These are phyloP conservation scores for Colletotrichum siamense DNA, from an alignment of 2,329 filamentous ascomycete genomes.

Conservation along the genomic window DNA sequence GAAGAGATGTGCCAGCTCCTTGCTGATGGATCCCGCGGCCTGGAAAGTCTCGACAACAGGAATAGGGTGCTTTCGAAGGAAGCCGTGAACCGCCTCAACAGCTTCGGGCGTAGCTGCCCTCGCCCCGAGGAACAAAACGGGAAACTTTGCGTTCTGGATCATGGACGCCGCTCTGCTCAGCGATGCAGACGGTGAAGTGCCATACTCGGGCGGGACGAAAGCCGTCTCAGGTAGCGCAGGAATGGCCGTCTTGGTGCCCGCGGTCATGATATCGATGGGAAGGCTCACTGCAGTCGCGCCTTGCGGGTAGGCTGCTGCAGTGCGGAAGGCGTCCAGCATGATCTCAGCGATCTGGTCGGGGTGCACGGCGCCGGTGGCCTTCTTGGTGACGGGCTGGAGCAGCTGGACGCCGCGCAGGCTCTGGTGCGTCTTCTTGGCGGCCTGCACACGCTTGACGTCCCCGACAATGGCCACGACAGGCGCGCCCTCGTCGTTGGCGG, in stretches of 20 bases:
- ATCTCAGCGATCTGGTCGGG: slow-evolving; percentile 54
- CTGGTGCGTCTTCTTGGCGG: slow-evolving; percentile 52
- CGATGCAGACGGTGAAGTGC: slow-evolving; percentile 36
- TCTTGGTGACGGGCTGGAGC: slow-evolving; percentile 48
- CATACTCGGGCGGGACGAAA: slow-evolving; percentile 45
- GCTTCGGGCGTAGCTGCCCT: slow-evolving; percentile 44
- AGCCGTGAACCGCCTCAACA: slow-evolving; percentile 44
- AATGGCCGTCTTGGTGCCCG: slow-evolving; percentile 36
- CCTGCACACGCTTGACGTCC: slow-evolving; percentile 47
- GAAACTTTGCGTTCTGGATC: slow-evolving; percentile 39
- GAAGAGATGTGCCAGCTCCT: slow-evolving; percentile 48
- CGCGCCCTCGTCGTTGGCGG: slow-evolving; percentile 52
- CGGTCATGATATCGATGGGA: slow-evolving; percentile 48
- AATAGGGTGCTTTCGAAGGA: slow-evolving; percentile 45
- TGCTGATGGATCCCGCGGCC: slow-evolving; percentile 50
- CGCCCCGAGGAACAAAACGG: slow-evolving; percentile 51
- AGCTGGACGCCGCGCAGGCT: slow-evolving; percentile 49
- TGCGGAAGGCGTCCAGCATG: slow-evolving; percentile 49
- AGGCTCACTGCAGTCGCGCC: slow-evolving; percentile 48
- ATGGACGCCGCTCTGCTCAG: slow-evolving; percentile 37
- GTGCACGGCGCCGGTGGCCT: slow-evolving; percentile 44
- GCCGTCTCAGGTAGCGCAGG: slow-evolving; percentile 41
- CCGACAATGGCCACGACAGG: slow-evolving; percentile 55
- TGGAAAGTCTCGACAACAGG: slow-evolving; percentile 57
- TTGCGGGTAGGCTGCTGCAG: slow-evolving; percentile 43